Conservation (phyloP, 306 rosid species). For the Clitoria ternatea region DNA sequence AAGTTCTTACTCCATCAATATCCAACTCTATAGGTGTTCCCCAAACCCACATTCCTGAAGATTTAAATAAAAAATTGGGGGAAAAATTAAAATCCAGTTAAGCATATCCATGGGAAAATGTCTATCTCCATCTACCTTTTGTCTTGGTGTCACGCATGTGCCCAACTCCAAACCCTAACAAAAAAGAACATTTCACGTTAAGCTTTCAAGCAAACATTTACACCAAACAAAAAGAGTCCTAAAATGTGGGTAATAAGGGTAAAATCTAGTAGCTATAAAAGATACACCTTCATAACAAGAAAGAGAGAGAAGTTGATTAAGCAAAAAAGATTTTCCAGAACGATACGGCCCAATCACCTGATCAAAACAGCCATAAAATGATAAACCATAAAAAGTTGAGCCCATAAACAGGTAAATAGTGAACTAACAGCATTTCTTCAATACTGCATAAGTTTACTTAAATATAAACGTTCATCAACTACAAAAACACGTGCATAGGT, state of each 20-base stretch:
- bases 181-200: conserved; percentile 8
- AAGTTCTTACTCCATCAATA: conserved; percentile 82
- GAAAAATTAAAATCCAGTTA: conserved; percentile 5
- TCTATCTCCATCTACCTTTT: conserved; percentile 56
- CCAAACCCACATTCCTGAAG: conserved; percentile 96
- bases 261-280: conserved; percentile 18
- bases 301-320: conserved; percentile 95
- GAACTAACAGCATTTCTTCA: neutral
- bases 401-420: conserved; percentile 10
- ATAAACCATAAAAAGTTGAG: conserved; percentile 21
- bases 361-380: conserved; percentile 22
- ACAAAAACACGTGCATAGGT: neutral
- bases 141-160: conserved; percentile 98
- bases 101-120: conserved; percentile 29
- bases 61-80: neutral
- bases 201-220: conserved; percentile 22
- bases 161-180: conserved; percentile 93
- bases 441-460: neutral
- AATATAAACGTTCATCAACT: neutral
- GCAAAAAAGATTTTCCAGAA: conserved; percentile 94
- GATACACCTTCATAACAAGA: conserved; percentile 84
- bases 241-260: neutral
- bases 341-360: conserved; percentile 99
- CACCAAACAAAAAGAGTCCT: neutral
- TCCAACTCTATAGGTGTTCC: conserved; percentile 80